Evolutionary conservation across 2,329 filamentous ascomycete genomes (phyloP).

Genomic region (Ophiostoma sp.): DNA sequence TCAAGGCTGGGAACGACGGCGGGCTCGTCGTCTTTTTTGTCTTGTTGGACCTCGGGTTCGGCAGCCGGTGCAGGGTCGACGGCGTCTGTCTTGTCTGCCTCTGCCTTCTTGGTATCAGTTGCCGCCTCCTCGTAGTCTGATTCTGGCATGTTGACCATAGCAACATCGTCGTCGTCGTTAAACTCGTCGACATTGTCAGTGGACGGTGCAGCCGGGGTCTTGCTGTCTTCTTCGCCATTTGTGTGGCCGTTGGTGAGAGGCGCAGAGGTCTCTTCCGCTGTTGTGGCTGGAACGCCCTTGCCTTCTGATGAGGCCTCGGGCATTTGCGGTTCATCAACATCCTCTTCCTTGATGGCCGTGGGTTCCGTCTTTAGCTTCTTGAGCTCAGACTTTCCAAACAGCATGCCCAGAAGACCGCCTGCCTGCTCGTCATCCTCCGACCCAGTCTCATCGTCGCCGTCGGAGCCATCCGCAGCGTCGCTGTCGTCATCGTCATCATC

Average conservation of each 20-base stretch:
- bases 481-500: constrained; percentile 34
- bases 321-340: constrained; percentile 32
- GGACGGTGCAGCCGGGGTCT: background rate
- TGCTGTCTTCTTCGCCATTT: background rate
- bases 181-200: constrained; percentile 20
- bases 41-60: background rate
- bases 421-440: constrained; percentile 45
- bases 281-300: constrained; percentile 41
- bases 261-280: constrained; percentile 34
- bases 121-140: background rate
- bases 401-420: constrained; percentile 54
- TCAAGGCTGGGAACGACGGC: constrained; percentile 31
- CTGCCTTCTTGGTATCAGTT: background rate
- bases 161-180: constrained; percentile 35
- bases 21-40: background rate
- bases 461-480: constrained; percentile 49
- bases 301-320: constrained; percentile 39
- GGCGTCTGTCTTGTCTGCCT: background rate
- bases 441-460: constrained; percentile 45
- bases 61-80: background rate
- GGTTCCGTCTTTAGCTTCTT: constrained; percentile 51
- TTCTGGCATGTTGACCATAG: constrained; percentile 34
- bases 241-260: constrained; percentile 5
- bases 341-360: constrained; percentile 31
- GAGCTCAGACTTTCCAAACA: constrained; percentile 61